Evolutionary conservation across 306 rosid genomes (phyloP).

Genomic region (Lupinus albus): DNA sequence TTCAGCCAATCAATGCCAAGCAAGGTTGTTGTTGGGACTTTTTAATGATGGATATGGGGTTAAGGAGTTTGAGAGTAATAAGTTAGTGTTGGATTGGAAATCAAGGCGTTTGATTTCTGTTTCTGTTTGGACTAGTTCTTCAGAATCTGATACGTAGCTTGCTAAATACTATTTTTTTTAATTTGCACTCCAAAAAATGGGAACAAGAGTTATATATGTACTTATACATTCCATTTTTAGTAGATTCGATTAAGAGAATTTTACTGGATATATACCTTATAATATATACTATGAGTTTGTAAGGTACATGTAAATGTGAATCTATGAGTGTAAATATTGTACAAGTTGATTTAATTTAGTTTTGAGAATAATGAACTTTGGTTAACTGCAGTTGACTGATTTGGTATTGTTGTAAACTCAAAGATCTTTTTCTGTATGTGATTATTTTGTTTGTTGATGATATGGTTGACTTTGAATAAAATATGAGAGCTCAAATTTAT

Average conservation of each 20-base stretch:
- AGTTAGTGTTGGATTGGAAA: conserved; percentile 76
- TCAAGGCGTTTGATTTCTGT: conserved; percentile 74
- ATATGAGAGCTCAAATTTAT: no score
- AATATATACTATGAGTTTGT: no score
- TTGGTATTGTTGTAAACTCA: not conserved
- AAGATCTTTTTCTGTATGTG: no score
- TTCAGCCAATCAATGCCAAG: conserved; percentile 78
- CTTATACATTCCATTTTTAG: no score
- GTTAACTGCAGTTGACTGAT: not conserved
- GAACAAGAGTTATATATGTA: not conserved
- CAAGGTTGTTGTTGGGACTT: conserved; percentile 67
- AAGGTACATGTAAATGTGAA: no score
- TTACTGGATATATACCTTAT: no score
- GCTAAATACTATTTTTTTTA: not conserved
- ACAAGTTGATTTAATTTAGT: not conserved
- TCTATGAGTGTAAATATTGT: no score
- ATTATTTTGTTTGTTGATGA: no score
- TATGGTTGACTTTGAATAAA: no score
- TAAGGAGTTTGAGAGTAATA: conserved; percentile 57
- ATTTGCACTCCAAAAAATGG: not conserved
- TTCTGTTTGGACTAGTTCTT: conserved; percentile 63
- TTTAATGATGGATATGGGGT: conserved; percentile 81
- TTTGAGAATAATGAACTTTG: not conserved
- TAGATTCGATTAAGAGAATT: no score
- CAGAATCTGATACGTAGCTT: conserved; percentile 22